Percentiles rank a stretch among this genome's conserved stretches.
Conservation (phyloP, 2,329 filamentous ascomycete species). For the Penicillium carneum region DNA sequence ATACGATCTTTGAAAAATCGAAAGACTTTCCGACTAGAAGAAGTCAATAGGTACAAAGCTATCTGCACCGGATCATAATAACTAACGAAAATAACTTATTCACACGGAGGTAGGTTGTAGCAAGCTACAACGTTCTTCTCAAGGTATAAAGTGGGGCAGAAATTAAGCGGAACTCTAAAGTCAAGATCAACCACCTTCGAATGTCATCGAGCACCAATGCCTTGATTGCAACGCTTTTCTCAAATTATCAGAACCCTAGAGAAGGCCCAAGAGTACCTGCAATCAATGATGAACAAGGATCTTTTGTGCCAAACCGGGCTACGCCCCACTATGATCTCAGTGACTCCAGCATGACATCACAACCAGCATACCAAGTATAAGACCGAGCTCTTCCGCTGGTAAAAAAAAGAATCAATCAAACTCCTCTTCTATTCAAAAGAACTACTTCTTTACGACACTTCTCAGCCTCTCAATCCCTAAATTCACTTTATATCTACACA, state of each 20-base stretch:
- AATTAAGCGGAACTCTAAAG: conserved; percentile 13
- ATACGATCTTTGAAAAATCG: too few species aligned
- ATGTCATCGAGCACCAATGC: conserved; percentile 29
- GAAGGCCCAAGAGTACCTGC: conserved; percentile 25
- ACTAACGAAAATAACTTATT: too few species aligned
- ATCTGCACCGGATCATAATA: background rate
- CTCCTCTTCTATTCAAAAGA: background rate
- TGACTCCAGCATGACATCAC: conserved; percentile 42
- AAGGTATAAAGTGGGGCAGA: conserved; percentile 11
- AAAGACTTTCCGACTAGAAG: too few species aligned
- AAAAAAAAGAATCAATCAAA: background rate
- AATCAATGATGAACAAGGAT: conserved; percentile 8
- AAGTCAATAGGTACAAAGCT: background rate
- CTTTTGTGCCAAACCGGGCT: conserved; percentile 19
- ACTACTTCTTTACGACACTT: background rate
- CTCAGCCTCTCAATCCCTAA: background rate
- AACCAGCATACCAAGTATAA: conserved; percentile 29
- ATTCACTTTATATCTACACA: conserved; percentile 2
- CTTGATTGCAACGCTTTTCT: conserved; percentile 20
- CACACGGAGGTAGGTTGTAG: too few species aligned
- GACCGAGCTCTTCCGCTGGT: conserved; percentile 15
- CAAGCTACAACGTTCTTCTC: background rate
- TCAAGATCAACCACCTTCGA: conserved; percentile 15
- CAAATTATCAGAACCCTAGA: conserved; percentile 23
- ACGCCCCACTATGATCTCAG: conserved; percentile 41